Evolutionary conservation across 306 rosid genomes (phyloP), one percentile per base, ranked within the genome.

Genomic region (Gillenia trifoliata): DNA sequence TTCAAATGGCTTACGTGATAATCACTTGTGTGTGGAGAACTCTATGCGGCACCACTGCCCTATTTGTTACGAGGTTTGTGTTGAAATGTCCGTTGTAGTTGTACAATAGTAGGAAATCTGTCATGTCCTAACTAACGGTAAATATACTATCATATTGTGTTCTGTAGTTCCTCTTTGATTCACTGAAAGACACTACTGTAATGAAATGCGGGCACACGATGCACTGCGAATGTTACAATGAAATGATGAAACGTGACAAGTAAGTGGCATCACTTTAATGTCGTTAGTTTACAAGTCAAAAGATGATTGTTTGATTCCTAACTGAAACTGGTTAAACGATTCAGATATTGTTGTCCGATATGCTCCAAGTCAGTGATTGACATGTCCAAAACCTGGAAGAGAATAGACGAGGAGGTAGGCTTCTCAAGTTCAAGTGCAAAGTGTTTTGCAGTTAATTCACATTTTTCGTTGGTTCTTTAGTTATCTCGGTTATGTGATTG

Each of bases 181-280:
- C 98, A 4, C 76, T 92, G 81, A 89, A 89, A 79, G 93, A 89
- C 74, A 90, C 89, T 12, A 22, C 73, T 47, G 97, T 93, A 17
- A 91, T 93, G 98, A 93, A 87, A 88, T 95, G 99, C 29, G 99
- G 99, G 11, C 99, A 95, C 78, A 95, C 99, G 8, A 95, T 95
- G 97, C 99, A 95, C 73, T 6, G 11, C 25, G 96, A 92, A 80
- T 95, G 99, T 80, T 88, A 77, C 72, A 15, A 29, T 4, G 98
- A 95, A 90, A 92, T 95, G 99, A 40, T 90, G 38, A 87, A 79
- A 75, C 92, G 80, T 41, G 87, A 80, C 78, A 92, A 89, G 99
- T 94, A 86, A 86, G 97, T 43, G 6, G 4, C 55, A 5, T 47
- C 68, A 1, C 31, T 26, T 50, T 56, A 6, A 55, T 49, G 30